Evolutionary conservation across 495 filamentous ascomycete genomes (phyloP), one percentile per base, ranked within the genome.

Genomic region (Staphylotrichum tortipilum): DNA sequence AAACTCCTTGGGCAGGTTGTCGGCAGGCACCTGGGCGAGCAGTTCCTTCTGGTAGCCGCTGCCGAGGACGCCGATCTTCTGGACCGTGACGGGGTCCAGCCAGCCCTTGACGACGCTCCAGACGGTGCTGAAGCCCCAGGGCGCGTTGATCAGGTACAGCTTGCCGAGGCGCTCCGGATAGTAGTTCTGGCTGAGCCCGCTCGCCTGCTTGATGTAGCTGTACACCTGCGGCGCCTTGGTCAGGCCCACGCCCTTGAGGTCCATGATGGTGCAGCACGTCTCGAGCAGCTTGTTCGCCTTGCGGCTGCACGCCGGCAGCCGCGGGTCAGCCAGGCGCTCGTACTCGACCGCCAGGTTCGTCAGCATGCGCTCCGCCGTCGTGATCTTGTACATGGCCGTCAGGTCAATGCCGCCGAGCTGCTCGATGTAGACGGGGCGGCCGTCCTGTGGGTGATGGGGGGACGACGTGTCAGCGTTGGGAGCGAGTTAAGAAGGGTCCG

Each of bases 231-330:
- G 75, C 34, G 86, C 80, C 67, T 84, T 92, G 49, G 73, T 76
- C 59, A 97, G 60, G 29, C 89, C 88, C 34, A 98, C 90, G 34
- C 91, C 90, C 73, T 95, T 94, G 53, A 95, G 72, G 68, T 98
- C 92, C 82, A 95, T 90, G 66, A 98, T 86, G 49, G 84, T 87
- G 78, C 92, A 98, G 74, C 88, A 96, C 29, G 92, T 98, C 74
- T 98, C 92, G 53, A 95, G 83, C 26, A 98, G 80, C 55, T 81
- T 77, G 54, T 88, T 88, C 26, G 85, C 75, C 72, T 95, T 95
- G 64, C 92, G 88, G 29, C 87, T 95, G 78, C 92, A 97, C 40
- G 92, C 92, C 36, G 92, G 92, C 43, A 98, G 73, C 40, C 92
- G 85, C 8, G 92, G 90, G 68, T 97, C 92, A 24, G 85, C 77